These are phyloP conservation scores for Sporormia fimetaria DNA, from an alignment of 495 filamentous ascomycete genomes.

Conservation along the genomic window DNA sequence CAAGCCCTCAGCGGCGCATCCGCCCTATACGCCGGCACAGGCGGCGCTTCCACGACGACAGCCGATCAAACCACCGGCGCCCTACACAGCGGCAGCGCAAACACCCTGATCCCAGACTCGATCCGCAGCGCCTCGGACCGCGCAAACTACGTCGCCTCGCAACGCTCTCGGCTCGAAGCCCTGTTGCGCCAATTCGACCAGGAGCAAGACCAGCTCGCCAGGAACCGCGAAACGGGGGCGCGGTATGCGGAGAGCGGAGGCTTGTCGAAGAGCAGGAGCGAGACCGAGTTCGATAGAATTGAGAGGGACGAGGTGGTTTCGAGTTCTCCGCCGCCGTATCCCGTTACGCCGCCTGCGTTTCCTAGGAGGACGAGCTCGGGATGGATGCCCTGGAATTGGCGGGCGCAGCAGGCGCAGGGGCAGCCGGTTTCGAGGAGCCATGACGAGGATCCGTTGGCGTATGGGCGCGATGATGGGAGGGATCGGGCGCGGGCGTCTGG, in stretches of 20 bases:
- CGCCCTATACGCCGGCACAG: slow-evolving; percentile 33
- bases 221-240: slow-evolving; percentile 16
- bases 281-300: slow-evolving; percentile 74
- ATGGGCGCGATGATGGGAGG: slow-evolving; percentile 10
- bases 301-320: slow-evolving; percentile 51
- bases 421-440: too few relatives aligned
- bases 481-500: slow-evolving; percentile 12
- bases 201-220: slow-evolving; percentile 49
- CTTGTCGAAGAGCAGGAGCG: slow-evolving; percentile 59
- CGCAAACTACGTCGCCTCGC: slow-evolving; percentile 55
- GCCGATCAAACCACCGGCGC: too few relatives aligned
- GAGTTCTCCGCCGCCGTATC: slow-evolving; percentile 14
- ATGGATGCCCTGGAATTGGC: slow-evolving; percentile 55
- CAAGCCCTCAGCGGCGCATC: slow-evolving; percentile 49
- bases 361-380: slow-evolving; percentile 34
- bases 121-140: slow-evolving; percentile 51
- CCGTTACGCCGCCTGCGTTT: slow-evolving; percentile 33
- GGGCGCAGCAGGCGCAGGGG: slow-evolving; percentile 6
- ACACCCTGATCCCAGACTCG: slow-evolving; percentile 55
- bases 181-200: slow-evolving; percentile 63
- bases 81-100: slow-evolving; percentile 47
- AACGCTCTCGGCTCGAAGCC: slow-evolving; percentile 58
- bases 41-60: too few relatives aligned
- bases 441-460: slow-evolving; percentile 20
- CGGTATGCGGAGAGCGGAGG: slow-evolving; percentile 37